Evolutionary conservation across 1,284 basidiomycete genomes (phyloP).

Genomic region (Thecaphora thlaspeos): DNA sequence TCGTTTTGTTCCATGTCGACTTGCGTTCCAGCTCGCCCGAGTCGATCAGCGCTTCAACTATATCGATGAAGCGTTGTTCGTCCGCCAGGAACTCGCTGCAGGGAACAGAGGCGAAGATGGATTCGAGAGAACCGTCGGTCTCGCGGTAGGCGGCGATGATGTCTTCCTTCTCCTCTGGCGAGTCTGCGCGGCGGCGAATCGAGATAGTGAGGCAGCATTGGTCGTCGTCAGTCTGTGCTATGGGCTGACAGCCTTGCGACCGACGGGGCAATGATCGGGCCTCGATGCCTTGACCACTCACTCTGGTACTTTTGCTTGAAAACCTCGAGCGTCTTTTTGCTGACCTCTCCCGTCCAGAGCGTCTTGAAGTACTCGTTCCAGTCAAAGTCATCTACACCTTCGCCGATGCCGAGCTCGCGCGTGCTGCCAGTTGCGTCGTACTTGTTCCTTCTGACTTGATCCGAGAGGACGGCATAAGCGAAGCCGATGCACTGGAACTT

Average conservation of each 20-base stretch:
- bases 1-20: slow-evolving; percentile 17
- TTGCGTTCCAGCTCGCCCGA: slow-evolving; percentile 31
- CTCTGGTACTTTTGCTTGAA: slow-evolving; percentile 52
- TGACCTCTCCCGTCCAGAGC: slow-evolving; percentile 55
- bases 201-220: no score
- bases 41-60: slow-evolving; percentile 42
- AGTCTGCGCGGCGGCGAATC: no score
- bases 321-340: slow-evolving; percentile 42
- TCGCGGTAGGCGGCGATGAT: slow-evolving; percentile 46
- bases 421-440: slow-evolving; percentile 55
- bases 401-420: slow-evolving; percentile 44
- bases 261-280: no score
- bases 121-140: slow-evolving; percentile 33
- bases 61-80: slow-evolving; percentile 38
- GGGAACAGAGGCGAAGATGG: slow-evolving; percentile 50
- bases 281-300: no score
- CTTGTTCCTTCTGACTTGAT: slow-evolving; percentile 38
- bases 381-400: slow-evolving; percentile 52
- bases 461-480: slow-evolving; percentile 54
- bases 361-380: slow-evolving; percentile 58
- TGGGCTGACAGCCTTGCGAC: no score
- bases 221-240: no score
- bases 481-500: slow-evolving; percentile 56
- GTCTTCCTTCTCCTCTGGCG: slow-evolving; percentile 50
- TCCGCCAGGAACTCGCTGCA: slow-evolving; percentile 49